Conservation (phyloP, 2,329 filamentous ascomycete species). For the Trichophyton benhamiae region DNA sequence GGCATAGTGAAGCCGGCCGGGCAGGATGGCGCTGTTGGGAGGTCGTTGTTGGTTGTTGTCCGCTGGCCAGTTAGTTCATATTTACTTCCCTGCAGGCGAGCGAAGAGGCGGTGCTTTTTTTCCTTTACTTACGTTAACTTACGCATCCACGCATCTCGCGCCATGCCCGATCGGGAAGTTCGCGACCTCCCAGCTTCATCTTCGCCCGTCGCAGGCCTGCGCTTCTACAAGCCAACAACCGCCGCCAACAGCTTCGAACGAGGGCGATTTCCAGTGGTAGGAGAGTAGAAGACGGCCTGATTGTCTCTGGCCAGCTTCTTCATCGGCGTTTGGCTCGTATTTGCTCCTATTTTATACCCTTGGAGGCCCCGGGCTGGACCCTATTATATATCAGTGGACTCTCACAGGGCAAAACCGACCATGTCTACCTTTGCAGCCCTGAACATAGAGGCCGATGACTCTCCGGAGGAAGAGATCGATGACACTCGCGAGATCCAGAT, state of each 20-base stretch:
- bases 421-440: slow-evolving; percentile 66
- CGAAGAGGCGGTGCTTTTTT: neutral
- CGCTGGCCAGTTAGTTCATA: neutral
- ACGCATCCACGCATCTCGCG: slow-evolving; percentile 1
- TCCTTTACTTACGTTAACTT: neutral
- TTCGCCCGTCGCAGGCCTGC: neutral
- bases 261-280: too few species aligned
- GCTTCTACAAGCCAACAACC: neutral
- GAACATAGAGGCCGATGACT: slow-evolving; percentile 88
- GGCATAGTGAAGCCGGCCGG: neutral
- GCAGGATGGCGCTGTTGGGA: neutral
- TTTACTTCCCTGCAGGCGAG: too few species aligned
- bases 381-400: neutral
- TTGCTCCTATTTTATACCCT: neutral
- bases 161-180: slow-evolving; percentile 11
- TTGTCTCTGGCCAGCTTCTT: too few species aligned
- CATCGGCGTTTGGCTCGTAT: too few species aligned
- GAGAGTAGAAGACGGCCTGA: too few species aligned
- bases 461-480: slow-evolving; percentile 71
- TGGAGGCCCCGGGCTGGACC: neutral
- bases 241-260: neutral
- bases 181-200: slow-evolving; percentile 2
- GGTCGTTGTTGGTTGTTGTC: neutral
- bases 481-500: slow-evolving; percentile 94
- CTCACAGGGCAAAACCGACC: neutral